Conservation (phyloP, 1,139 yeast species). For the Blastobotrys ciferrii region DNA sequence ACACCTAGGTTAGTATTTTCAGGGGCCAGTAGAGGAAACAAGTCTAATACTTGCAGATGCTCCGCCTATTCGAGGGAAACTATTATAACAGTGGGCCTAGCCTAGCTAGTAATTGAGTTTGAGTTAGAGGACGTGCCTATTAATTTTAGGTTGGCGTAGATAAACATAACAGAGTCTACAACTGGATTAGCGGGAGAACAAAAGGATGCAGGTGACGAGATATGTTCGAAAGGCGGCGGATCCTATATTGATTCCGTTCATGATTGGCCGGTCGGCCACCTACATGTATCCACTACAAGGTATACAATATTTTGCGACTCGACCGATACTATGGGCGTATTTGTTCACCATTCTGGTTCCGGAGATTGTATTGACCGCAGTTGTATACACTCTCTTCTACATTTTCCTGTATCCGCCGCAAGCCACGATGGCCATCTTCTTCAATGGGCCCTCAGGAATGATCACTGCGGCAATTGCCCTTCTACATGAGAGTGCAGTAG, state of each 20-base stretch:
- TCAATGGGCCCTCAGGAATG: conserved; percentile 56
- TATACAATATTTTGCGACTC: conserved; percentile 43
- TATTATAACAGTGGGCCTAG: too few relatives aligned
- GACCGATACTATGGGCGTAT: conserved; percentile 53
- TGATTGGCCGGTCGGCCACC: conserved; percentile 34
- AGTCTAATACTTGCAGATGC: too few relatives aligned
- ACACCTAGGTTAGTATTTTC: too few relatives aligned
- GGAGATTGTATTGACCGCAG: conserved; percentile 45
- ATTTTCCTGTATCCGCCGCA: conserved; percentile 49
- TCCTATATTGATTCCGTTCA: conserved; percentile 19
- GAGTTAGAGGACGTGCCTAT: too few relatives aligned
- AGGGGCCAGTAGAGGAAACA: too few relatives aligned
- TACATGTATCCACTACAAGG: conserved; percentile 37
- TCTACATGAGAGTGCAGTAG: conserved; percentile 50
- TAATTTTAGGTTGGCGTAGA: too few relatives aligned
- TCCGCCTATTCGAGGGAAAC: too few relatives aligned
- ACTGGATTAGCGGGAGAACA: background rate
- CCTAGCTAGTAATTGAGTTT: too few relatives aligned
- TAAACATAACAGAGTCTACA: background rate
- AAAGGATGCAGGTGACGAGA: background rate
- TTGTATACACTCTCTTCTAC: conserved; percentile 45
- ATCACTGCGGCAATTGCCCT: conserved; percentile 54
- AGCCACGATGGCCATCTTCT: conserved; percentile 46
- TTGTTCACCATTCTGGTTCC: conserved; percentile 51
- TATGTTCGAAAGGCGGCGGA: conserved; percentile 7